phyloP scores from a whole-genome alignment of 306 rosid genomes.

The Coriaria nepalensis region DNA sequence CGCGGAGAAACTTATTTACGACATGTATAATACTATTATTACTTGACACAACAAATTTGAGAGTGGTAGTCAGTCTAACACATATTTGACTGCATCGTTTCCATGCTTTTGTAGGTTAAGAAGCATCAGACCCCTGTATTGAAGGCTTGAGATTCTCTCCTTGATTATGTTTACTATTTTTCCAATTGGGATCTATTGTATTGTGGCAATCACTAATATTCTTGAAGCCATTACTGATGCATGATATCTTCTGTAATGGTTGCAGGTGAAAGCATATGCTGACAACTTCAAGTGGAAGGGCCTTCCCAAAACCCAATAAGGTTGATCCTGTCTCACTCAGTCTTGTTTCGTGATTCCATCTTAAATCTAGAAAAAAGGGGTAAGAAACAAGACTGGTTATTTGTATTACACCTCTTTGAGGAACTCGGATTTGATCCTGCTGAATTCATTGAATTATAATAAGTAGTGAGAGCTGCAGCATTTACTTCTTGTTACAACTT shows the following conservation, averaged over 20 bases:
- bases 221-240: neutral
- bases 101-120: conserved; percentile 51
- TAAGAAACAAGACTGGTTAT: conserved; percentile 2
- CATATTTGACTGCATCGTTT: conserved; percentile 21
- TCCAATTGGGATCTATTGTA: conserved; percentile 1
- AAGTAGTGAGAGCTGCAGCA: neutral
- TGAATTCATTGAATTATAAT: neutral
- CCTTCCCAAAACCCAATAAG: conserved; percentile 37
- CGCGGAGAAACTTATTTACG: too few species aligned
- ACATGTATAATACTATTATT: too few species aligned
- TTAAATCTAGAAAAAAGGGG: conserved; percentile 8
- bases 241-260: neutral
- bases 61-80: neutral
- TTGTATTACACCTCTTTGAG: too few species aligned
- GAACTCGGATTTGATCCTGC: neutral
- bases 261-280: conserved; percentile 72
- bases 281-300: conserved; percentile 99
- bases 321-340: conserved; percentile 19
- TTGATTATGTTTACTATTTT: neutral
- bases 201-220: too few species aligned
- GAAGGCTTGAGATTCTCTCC: conserved; percentile 49
- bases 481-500: neutral
- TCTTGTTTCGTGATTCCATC: conserved; percentile 17
- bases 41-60: too few species aligned
- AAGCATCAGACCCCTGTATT: conserved; percentile 64